Evolutionary conservation across 176 grass and related monocot genomes (phyloP).

Genomic region (Thalia dealbata): DNA sequence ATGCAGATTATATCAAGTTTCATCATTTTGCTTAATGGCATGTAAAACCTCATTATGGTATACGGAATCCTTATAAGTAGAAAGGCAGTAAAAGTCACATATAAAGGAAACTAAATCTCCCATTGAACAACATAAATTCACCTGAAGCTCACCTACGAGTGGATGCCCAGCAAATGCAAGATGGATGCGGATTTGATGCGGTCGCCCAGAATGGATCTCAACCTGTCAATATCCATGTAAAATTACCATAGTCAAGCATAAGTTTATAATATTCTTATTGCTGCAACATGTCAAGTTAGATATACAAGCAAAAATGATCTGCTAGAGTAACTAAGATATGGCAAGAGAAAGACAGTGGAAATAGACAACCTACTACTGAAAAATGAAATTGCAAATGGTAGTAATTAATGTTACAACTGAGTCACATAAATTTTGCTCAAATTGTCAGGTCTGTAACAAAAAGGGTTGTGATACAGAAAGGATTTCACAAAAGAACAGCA

Average conservation of each 20-base stretch:
- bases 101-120: not conserved
- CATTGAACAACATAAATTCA: slow-evolving; percentile 3
- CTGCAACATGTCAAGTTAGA: not conserved
- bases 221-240: slow-evolving; percentile 41
- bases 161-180: slow-evolving; percentile 69
- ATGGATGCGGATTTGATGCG: slow-evolving; percentile 84
- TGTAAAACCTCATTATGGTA: too few species aligned
- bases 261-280: not conserved
- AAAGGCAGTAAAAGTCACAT: not conserved
- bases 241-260: not conserved
- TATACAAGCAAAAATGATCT: not conserved
- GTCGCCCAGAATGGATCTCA: slow-evolving; percentile 78
- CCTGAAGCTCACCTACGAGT: slow-evolving; percentile 52
- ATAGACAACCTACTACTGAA: not conserved
- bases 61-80: too few species aligned
- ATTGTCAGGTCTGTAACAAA: not conserved
- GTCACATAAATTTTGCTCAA: not conserved
- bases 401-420: not conserved
- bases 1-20: not conserved
- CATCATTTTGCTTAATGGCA: not conserved
- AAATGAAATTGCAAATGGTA: not conserved
- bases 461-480: not conserved
- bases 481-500: not conserved
- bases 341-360: not conserved
- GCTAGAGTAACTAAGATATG: not conserved